Evolutionary conservation across 208 protist genomes (phyloP).

Genomic region (Crithidia acanthocephali): DNA sequence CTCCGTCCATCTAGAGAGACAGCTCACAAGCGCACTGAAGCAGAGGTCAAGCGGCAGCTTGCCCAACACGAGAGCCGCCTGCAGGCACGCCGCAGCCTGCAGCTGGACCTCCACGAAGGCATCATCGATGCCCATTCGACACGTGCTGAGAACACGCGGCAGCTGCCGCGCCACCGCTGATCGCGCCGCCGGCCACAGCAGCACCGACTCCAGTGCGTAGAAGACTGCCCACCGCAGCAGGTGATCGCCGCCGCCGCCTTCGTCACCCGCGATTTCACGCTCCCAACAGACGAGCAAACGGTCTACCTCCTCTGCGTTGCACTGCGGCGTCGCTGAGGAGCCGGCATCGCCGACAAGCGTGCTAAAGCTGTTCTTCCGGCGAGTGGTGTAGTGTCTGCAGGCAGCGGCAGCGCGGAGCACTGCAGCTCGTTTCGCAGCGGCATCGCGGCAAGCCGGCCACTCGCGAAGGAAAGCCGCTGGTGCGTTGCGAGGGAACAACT

Average conservation of each 20-base stretch:
- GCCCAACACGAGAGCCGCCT: constrained; percentile 21
- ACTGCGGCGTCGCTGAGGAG: neutral
- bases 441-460: constrained; percentile 7
- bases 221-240: constrained; percentile 47
- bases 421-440: constrained; percentile 7
- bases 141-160: constrained; percentile 43
- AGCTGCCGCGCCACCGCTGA: constrained; percentile 38
- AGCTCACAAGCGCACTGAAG: constrained; percentile 48
- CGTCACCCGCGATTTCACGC: constrained; percentile 22
- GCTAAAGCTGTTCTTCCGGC: neutral
- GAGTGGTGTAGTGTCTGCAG: neutral
- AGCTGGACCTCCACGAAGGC: constrained; percentile 76
- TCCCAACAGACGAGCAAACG: constrained; percentile 36
- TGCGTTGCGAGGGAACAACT: neutral
- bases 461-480: constrained; percentile 19
- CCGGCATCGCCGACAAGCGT: neutral
- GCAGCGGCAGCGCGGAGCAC: neutral
- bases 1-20: constrained; percentile 56
- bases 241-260: constrained; percentile 41
- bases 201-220: constrained; percentile 31
- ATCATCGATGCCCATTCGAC: constrained; percentile 73
- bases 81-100: constrained; percentile 45
- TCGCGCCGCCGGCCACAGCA: constrained; percentile 23
- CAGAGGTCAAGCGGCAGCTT: constrained; percentile 40
- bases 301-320: constrained; percentile 20